A percentile compares a stretch with the other conserved stretches of the same genome.
Evolutionary conservation across 2,329 filamentous ascomycete species (phyloP).

Genomic region (Fusarium oligoseptatum): DNA sequence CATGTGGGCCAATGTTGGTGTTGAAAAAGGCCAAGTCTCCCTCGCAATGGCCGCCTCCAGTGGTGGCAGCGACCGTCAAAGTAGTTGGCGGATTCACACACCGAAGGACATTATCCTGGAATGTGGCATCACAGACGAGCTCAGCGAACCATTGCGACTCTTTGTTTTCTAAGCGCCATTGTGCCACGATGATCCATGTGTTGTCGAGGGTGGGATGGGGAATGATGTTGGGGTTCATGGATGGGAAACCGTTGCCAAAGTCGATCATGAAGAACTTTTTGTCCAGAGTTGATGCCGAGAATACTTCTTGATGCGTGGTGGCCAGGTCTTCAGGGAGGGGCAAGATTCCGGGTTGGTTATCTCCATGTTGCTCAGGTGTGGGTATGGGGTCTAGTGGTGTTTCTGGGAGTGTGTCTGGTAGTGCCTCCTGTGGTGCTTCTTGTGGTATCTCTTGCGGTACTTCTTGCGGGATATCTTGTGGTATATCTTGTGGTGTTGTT

Average conservation of each 20-base stretch:
- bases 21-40: constrained; percentile 58
- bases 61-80: constrained; percentile 62
- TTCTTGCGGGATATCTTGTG: not conserved
- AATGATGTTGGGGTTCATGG: constrained; percentile 69
- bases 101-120: constrained; percentile 56
- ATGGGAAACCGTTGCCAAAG: constrained; percentile 55
- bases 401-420: not conserved
- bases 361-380: not conserved
- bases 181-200: constrained; percentile 66
- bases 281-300: constrained; percentile 61
- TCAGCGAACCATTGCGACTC: constrained; percentile 55
- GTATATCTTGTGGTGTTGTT: not conserved
- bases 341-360: not conserved
- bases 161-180: constrained; percentile 51
- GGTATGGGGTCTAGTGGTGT: not conserved
- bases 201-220: constrained; percentile 64
- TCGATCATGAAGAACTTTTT: constrained; percentile 63
- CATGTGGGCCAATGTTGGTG: constrained; percentile 66
- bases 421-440: not conserved
- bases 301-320: constrained; percentile 54
- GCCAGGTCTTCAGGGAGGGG: constrained; percentile 10
- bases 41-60: constrained; percentile 58
- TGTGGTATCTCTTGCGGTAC: not conserved
- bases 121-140: constrained; percentile 64
- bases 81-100: constrained; percentile 58